phyloP scores from a whole-genome alignment of 2,329 filamentous ascomycete species.

The Ciborinia camelliae region DNA sequence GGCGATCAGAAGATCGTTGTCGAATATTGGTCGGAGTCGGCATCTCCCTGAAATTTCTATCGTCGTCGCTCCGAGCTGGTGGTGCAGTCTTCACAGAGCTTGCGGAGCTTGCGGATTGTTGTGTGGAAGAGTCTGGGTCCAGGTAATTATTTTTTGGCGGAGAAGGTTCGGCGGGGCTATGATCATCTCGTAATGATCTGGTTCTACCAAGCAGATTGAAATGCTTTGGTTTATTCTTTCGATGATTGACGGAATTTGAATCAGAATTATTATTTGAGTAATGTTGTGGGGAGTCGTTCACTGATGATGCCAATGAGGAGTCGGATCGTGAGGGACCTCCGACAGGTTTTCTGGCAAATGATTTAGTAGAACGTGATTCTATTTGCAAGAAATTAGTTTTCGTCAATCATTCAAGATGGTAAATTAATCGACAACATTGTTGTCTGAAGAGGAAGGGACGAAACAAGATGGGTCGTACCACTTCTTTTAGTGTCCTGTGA shows the following conservation, averaged over 20 bases:
- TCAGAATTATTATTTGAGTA: no score
- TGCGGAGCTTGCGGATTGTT: conserved; percentile 37
- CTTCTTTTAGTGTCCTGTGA: conserved; percentile 33
- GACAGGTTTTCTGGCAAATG: conserved; percentile 33
- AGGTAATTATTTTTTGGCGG: conserved; percentile 19
- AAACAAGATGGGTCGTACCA: conserved; percentile 34
- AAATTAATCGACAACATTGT: conserved; percentile 7
- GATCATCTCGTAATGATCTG: conserved; percentile 44
- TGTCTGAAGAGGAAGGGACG: conserved; percentile 20
- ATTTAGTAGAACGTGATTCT: conserved; percentile 31
- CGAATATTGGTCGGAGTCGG: conserved; percentile 57
- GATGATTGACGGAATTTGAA: conserved; percentile 22
- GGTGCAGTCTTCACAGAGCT: conserved; percentile 55
- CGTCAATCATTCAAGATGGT: conserved; percentile 3
- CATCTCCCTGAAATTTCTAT: conserved; percentile 62
- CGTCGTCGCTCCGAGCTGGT: conserved; percentile 54
- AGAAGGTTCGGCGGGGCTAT: conserved; percentile 24
- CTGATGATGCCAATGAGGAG: conserved; percentile 29
- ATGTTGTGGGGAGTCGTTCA: conserved; percentile 16
- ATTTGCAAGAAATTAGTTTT: conserved; percentile 18
- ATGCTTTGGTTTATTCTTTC: conserved; percentile 36
- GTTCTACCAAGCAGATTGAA: conserved; percentile 41
- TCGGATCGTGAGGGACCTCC: conserved; percentile 33
- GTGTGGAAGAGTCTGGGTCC: conserved; percentile 33
- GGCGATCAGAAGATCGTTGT: conserved; percentile 71